A percentile compares a stretch with the other conserved stretches of the same genome.
Conservation (phyloP, 2,329 filamentous ascomycete species). For the Onygenales sp. region DNA sequence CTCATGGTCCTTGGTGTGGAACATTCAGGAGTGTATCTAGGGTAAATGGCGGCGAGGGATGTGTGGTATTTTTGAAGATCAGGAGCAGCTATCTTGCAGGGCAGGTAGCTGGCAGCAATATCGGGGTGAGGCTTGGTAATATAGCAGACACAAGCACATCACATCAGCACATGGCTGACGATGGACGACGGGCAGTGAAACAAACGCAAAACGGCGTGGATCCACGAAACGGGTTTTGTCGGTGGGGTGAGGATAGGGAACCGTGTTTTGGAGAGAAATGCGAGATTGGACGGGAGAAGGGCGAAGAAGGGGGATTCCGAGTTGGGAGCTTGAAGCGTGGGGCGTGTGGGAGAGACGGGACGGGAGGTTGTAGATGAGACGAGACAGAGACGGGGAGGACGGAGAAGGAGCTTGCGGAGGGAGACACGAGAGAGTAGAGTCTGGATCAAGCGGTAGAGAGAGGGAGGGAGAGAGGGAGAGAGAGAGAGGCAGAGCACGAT, state of each 20-base stretch:
- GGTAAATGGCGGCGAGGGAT: neutral
- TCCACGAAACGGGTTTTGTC: neutral
- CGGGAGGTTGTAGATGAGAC: neutral
- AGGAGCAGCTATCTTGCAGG: neutral
- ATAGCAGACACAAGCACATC: too few species aligned
- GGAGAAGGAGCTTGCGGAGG: constrained; percentile 9
- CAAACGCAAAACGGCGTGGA: neutral
- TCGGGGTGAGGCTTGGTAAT: too few species aligned
- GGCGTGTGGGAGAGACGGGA: too few species aligned
- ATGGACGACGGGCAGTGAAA: neutral
- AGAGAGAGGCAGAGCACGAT: neutral
- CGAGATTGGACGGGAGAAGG: too few species aligned
- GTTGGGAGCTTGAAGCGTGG: too few species aligned
- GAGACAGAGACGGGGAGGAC: constrained; percentile 3
- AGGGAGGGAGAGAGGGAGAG: constrained; percentile 7
- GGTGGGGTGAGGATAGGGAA: neutral
- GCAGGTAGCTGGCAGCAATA: neutral
- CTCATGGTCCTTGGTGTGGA: neutral
- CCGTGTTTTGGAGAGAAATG: neutral
- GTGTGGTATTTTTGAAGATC: neutral
- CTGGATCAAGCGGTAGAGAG: constrained; percentile 5
- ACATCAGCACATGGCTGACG: too few species aligned
- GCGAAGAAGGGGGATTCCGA: neutral
- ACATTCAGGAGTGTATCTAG: neutral
- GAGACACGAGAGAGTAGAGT: neutral